phyloP scores from a whole-genome alignment of 495 filamentous ascomycete genomes.

The Elasticomyces elasticus region DNA sequence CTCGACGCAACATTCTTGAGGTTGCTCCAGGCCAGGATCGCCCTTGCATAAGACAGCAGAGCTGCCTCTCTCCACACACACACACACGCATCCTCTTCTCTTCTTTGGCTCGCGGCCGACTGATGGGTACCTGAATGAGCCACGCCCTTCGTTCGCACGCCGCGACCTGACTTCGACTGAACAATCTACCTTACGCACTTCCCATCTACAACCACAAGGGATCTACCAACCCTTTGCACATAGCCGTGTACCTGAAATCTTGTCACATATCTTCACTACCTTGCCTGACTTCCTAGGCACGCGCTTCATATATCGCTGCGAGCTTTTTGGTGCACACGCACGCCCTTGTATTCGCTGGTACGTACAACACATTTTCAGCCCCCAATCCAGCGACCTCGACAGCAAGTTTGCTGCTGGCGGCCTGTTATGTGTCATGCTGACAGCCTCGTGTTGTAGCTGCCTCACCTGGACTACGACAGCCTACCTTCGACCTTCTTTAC shows the following conservation, averaged over 20 bases:
- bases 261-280: not conserved
- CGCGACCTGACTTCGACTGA: not conserved
- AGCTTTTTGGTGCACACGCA: not conserved
- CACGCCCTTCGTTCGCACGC: not conserved
- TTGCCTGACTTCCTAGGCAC: not conserved
- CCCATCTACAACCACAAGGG: no score
- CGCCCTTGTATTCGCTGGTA: not conserved
- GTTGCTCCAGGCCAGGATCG: not conserved
- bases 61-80: not conserved
- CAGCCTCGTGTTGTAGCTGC: not conserved
- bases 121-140: constrained; percentile 4
- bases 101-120: no score
- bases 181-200: not conserved
- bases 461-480: no score
- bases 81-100: not conserved
- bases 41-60: not conserved
- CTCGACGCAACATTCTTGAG: not conserved
- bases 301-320: not conserved
- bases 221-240: constrained; percentile 1
- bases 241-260: not conserved
- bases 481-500: no score
- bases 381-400: not conserved
- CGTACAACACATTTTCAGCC: not conserved
- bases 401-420: not conserved
- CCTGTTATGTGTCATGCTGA: constrained; percentile 2